Evolutionary conservation across 2,329 filamentous ascomycete genomes (phyloP), one percentile per base, ranked within the genome.

Genomic region (Hypoxylon sp.): DNA sequence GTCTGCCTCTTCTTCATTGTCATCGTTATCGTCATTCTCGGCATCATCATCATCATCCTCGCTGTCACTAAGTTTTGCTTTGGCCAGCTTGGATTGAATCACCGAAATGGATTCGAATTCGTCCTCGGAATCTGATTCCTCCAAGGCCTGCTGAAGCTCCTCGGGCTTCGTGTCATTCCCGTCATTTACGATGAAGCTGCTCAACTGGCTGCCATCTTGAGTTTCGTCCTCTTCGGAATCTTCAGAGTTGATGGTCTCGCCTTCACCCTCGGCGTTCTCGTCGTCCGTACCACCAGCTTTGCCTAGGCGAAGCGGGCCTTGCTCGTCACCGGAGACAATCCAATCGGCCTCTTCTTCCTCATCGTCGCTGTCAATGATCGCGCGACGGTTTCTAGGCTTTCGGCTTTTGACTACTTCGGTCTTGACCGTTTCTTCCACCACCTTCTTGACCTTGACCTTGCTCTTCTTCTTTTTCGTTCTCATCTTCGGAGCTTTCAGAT

Each of bases 201-300:
- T 82, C 32, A 87, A 78, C 19, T 84, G 84, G 71, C 84, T 88
- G 47, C 79, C 81, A 19, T 84, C 82, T 45, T 74, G 71, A 11
- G 75, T 69, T 19, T 85, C 80, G 1, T 83, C 84, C 8, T 87
- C 84, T 25, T 86, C 87, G 6, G 85, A 92, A 73, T 96, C 91
- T 29, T 91, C 88, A 0, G 90, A 88, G 37, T 86, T 86, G 52
- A 97, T 83, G 76, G 88, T 93, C 61, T 96, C 92, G 21, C 93
- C 94, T 2, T 91, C 93, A 1, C 93, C 93, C 75, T 97, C 94
- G 2, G 91, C 92, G 75, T 97, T 88, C 77, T 97, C 93, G 68
- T 97, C 93, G 55, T 93, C 91, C n/a, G 88, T 87, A 3, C 92
- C 93, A n/a, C 93, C 93, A 46, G 92, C 91, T 75, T 90, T 91